These are phyloP conservation scores for Discostella pseudostelligera DNA, from an alignment of 108 stramenopile genomes.

Conservation along the genomic window DNA sequence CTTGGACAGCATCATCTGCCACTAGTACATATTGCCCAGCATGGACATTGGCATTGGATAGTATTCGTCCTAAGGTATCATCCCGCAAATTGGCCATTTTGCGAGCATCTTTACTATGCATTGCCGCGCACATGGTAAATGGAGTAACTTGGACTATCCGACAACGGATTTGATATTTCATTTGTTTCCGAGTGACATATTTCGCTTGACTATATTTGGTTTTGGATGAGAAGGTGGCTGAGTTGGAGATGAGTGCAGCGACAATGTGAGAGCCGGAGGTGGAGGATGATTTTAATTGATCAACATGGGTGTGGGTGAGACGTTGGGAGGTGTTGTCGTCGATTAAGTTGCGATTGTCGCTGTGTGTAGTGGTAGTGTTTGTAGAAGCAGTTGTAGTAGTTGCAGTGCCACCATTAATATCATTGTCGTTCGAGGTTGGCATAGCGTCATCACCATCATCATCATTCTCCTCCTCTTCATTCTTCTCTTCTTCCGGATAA, in stretches of 20 bases:
- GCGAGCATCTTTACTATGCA: constrained; percentile 63
- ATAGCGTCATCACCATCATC: too few relatives aligned
- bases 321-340: constrained; percentile 76
- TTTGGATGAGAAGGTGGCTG: constrained; percentile 75
- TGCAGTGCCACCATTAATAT: constrained; percentile 1
- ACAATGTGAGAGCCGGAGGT: constrained; percentile 68
- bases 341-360: constrained; percentile 80
- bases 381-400: not conserved
- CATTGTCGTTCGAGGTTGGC: not conserved
- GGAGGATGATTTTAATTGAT: constrained; percentile 38
- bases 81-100: constrained; percentile 68
- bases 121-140: constrained; percentile 58
- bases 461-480: constrained; percentile 23
- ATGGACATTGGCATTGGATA: constrained; percentile 74
- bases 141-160: constrained; percentile 75
- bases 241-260: constrained; percentile 71
- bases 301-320: constrained; percentile 45
- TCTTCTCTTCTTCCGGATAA: not conserved
- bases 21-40: constrained; percentile 82
- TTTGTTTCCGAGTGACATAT: constrained; percentile 75
- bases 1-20: constrained; percentile 61
- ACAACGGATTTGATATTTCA: constrained; percentile 81
- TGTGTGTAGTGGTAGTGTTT: constrained; percentile 18
- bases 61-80: constrained; percentile 79
- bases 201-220: constrained; percentile 87